Conservation (phyloP, 2,329 filamentous ascomycete genomes). For the Periconia sp. region DNA sequence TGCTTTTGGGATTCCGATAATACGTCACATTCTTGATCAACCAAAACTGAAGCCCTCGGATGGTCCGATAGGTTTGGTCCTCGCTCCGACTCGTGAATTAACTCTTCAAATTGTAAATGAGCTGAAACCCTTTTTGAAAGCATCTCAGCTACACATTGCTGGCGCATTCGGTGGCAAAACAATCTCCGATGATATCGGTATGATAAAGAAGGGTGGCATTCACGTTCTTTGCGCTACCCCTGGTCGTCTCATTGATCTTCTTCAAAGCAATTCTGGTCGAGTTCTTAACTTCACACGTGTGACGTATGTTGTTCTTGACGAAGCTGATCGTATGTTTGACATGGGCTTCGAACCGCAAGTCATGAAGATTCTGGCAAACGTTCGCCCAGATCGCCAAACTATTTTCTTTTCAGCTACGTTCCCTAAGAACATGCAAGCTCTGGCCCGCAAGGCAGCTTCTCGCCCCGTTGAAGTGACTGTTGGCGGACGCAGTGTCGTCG, state of each 20-base stretch:
- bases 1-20: conserved; percentile 94
- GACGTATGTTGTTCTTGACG: conserved; percentile 92
- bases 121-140: conserved; percentile 91
- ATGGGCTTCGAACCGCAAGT: conserved; percentile 99
- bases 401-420: conserved; percentile 97
- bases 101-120: conserved; percentile 93
- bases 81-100: conserved; percentile 92
- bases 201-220: conserved; percentile 91
- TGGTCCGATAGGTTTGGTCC: conserved; percentile 83
- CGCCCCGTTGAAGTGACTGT: conserved; percentile 90
- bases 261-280: conserved; percentile 90
- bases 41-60: conserved; percentile 78
- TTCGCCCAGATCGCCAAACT: conserved; percentile 89
- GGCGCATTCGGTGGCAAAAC: conserved; percentile 94
- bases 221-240: conserved; percentile 89
- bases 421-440: conserved; percentile 85
- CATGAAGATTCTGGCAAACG: conserved; percentile 91
- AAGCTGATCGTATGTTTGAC: conserved; percentile 98
- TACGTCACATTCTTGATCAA: conserved; percentile 96
- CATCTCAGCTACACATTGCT: conserved; percentile 79
- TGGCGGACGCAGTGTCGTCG: conserved; percentile 74
- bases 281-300: conserved; percentile 89
- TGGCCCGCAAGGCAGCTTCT: conserved; percentile 84
- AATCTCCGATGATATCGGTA: conserved; percentile 96
- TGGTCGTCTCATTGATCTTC: conserved; percentile 90